Evolutionary conservation across 768 basidiomycete species (phyloP), one percentile per base, ranked within the genome.

Genomic region (Sistotremastrum niveocremeum): DNA sequence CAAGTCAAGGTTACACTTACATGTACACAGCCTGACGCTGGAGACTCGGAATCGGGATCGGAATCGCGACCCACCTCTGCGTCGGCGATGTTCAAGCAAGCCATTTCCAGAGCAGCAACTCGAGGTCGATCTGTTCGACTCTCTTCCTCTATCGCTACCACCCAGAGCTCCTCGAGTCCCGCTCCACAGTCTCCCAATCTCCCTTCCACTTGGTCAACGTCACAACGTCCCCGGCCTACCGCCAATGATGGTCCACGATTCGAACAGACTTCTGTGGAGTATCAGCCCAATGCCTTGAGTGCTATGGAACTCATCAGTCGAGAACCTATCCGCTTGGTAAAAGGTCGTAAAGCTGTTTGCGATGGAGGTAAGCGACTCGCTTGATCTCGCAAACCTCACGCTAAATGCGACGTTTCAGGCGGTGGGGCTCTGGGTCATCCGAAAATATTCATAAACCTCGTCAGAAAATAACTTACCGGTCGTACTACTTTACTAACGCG

Each of bases 371-470:
- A 55, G 87, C 69, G 4, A 34, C 28, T n/a, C 47, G 37, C 9
- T 8, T 40, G 37, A 33, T 47, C 44, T n/a, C 38, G 5, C 42
- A 42, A 12, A 12, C 46, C 36, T 32, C 42, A 38, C 46, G 46
- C 49, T 41, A 20, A 37, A 37, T 41, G 46, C 46, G 37, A 20
- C 20, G 44, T 44, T 44, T 31, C 60, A 98, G 94, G 94, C 64
- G 82, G 80, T 60, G 95, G 94, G 7, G 77, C 95, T 38, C 73
- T 99, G 31, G 95, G 95, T 28, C 95, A 99, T 60, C 95, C 95
- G 4, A 93, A 90, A 69, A 79, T 98, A 49, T 98, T 76, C 58
- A 90, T 99, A 62, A 98, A 98, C 68, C 62, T 99, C 60, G 91
- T 90, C 55, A 49, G 84, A 67, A 37, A 11, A 37, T 38, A 29